Evolutionary conservation across 306 rosid genomes (phyloP), one percentile per base, ranked within the genome.

Genomic region (Castanopsis chinensis): DNA sequence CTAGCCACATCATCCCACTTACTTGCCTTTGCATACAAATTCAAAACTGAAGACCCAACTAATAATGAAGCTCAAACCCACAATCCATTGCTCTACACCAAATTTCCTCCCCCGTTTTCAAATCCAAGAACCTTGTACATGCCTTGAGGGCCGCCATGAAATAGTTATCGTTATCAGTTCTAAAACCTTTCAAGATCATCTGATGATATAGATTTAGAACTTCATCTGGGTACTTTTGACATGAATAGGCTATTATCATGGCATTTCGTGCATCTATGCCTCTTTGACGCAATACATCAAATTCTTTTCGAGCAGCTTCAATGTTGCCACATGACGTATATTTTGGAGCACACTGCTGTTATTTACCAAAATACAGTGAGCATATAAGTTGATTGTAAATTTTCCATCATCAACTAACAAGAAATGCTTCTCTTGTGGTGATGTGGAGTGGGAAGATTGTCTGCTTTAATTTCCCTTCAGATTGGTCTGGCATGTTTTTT

Each of bases 31-130:
- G 27, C 27, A 25, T 25, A 25, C 79, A 88, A 67, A 56, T 86
- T 88, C 86, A 88, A 79, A 70, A 76, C 76, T 14, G 88, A 79
- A 2, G 85, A 83, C 41, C 75, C 85, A 67, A 86, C 88, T 74
- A 86, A 88, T 6, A 80, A 72, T 88, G 86, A 27, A 56, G 7
- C 49, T 70, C 80, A 19, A 78, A 83, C 23, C 89, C 88, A 28
- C 61, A 74, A 52, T 72, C 67, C 5, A 58, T 76, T 9, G 85
- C 91, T 32, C 55, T 70, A 12, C 15, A 63, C 91, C 89, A 88
- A 61, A 84, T 83, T 65, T 88, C 86, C 70, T 73, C 81, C 37
- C 89, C 89, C n/a, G 71, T 60, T 69, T 77, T 45, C 79, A 81
- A 80, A 74, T 88, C 81, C 20, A 71, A 10, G 63, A 55, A 61